Base-by-base conservation (phyloP, 306 rosid species). In the Abrus precatorius region DNA sequence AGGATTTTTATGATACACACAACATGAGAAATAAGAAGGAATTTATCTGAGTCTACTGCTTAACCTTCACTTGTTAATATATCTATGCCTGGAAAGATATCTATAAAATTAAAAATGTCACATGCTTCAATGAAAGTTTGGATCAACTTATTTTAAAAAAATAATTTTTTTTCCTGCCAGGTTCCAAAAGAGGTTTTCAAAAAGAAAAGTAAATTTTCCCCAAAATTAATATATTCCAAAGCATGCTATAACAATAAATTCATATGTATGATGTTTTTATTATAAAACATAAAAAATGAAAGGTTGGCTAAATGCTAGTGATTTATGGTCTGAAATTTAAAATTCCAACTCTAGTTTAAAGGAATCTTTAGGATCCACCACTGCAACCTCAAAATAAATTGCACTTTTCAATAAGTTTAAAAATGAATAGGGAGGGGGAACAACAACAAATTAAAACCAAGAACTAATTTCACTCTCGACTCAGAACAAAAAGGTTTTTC, bases 401-500 rank as follows among this genome's bases (percentile, higher is more conserved):
- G 78, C 52, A 48, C 9, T 65, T 75, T 63, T 53, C 14, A 12
- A 38, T 3, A 28, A 50, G 41, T 77, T 65, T 7, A 34, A 28
- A 52, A 20, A 40, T 34, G 38, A 10, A 53, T 3, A 63, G 13
- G 5, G 5, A 34, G 47, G 60, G 34, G 40, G 13, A 6, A 3
- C 14, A 71, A 61, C 54, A 49, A 32, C 1, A 56, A 55, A 8
- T 9, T 50, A 36, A 71, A 61, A 38, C 30, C 63, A 45, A 34
- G 14, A 52, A 30, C 29, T 4, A 13, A 29, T 72, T 27, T 10
- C n/a, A 50, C 11, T 12, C 38, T 62, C 49, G 74, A 48, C 71
- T 43, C 73, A 40, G 76, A 59, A 38, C 38, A 45, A 27, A 34
- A 54, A 74, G 76, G 76, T 2, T 81, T 40, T 30, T 52, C 14